A percentile compares a stretch with the other conserved stretches of the same genome.
phyloP scores from a whole-genome alignment of 345 rosid genomes.

The Rhizophora apiculata region DNA sequence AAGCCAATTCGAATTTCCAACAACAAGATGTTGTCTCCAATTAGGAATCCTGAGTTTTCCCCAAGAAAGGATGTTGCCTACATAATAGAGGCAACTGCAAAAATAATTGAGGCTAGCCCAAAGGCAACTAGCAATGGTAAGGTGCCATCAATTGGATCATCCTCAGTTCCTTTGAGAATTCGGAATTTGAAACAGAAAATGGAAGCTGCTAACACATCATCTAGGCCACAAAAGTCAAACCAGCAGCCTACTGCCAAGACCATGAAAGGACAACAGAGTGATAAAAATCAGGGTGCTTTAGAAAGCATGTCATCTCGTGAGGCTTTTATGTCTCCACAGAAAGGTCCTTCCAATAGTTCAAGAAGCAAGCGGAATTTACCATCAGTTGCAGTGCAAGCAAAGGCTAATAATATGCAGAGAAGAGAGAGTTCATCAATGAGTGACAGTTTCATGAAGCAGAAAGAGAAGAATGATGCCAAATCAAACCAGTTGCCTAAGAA shows the following conservation, averaged over 20 bases:
- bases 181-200: constrained; percentile 71
- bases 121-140: constrained; percentile 35
- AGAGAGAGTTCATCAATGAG: constrained; percentile 37
- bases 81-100: constrained; percentile 78
- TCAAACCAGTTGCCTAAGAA: constrained; percentile 31
- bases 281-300: constrained; percentile 30
- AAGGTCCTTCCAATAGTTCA: constrained; percentile 30
- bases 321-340: constrained; percentile 24
- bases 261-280: constrained; percentile 36
- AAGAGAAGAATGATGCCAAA: constrained; percentile 43
- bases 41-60: constrained; percentile 55
- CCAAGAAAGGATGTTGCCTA: constrained; percentile 50
- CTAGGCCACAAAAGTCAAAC: constrained; percentile 40
- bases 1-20: constrained; percentile 56
- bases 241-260: constrained; percentile 20
- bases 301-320: constrained; percentile 24
- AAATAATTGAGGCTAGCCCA: constrained; percentile 74
- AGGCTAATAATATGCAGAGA: constrained; percentile 40
- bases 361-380: constrained; percentile 44
- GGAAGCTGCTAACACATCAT: constrained; percentile 52
- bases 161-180: constrained; percentile 70
- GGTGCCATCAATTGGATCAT: constrained; percentile 40
- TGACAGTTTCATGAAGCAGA: constrained; percentile 39
- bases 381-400: constrained; percentile 41
- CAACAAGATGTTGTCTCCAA: constrained; percentile 75